Conservation (phyloP, 2,329 filamentous ascomycete genomes). For the Colletotrichum cordylinicola region DNA sequence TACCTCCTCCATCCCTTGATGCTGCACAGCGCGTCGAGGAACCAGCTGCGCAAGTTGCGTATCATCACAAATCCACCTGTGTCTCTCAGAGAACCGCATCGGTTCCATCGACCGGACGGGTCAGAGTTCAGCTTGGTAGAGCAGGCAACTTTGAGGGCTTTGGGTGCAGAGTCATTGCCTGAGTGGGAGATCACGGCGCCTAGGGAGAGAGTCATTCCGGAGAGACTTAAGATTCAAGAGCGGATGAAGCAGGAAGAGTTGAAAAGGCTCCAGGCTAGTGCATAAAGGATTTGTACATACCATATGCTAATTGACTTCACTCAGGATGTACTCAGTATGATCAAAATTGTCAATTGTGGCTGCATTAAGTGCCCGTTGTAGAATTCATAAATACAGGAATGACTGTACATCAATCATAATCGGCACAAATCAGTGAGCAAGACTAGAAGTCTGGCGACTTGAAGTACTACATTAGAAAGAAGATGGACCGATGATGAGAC, state of each 20-base stretch:
- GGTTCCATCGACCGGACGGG: constrained; percentile 51
- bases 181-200: constrained; percentile 58
- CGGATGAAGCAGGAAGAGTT: constrained; percentile 35
- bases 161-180: constrained; percentile 50
- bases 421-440: not conserved
- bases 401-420: not conserved
- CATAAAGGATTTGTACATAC: not conserved
- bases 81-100: constrained; percentile 54
- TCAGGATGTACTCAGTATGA: not conserved
- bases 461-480: not conserved
- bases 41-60: constrained; percentile 27
- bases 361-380: too few species aligned
- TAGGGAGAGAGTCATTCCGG: constrained; percentile 54
- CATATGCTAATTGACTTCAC: not conserved
- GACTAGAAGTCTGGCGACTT: not conserved
- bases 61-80: constrained; percentile 43
- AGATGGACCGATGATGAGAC: not conserved
- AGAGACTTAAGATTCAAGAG: constrained; percentile 31
- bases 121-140: constrained; percentile 60
- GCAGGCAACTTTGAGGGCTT: constrained; percentile 54
- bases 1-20: constrained; percentile 66
- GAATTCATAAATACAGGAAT: not conserved
- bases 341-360: too few species aligned
- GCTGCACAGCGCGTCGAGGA: constrained; percentile 57
- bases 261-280: constrained; percentile 42